Evolutionary conservation across 495 filamentous ascomycete genomes (phyloP), one percentile per base, ranked within the genome.

Genomic region (Neurospora tetrasperma): DNA sequence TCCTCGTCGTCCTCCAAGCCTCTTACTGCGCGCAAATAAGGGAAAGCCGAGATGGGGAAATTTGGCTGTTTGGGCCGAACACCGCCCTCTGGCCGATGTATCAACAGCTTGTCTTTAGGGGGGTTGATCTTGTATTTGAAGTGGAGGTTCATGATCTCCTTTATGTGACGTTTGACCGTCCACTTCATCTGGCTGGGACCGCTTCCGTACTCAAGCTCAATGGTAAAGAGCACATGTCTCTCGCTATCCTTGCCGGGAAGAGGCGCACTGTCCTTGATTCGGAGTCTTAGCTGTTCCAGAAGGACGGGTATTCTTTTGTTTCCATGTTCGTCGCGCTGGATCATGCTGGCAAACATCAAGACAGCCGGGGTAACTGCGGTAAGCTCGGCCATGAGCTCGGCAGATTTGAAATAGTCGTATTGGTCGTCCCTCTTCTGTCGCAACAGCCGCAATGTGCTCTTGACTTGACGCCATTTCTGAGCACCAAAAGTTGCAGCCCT

Each of bases 101-200:
- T 77, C 20, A 90, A 88, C 73, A 94, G 91, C 75, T 91, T 94
- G 72, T 97, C 92, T 72, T 91, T 94, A 46, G 89, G 88, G 42
- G 92, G 86, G 68, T 93, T 90, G 69, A 97, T 80, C 76, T 94
- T 96, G 85, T 98, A 99, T 76, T 95, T 92, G 74, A 92, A 85
- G 80, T 99, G 96, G 6, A 99, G 85, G 77, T 97, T 97, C 74
- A 93, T 87, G 78, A 99, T 97, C 76, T 99, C 96, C 75, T 89
- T 87, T 71, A 98, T 85, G 35, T 92, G 91, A 35, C 96, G 88
- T 75, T 93, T 90, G 72, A 99, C 94, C 69, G 93, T 90, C 96
- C 96, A 99, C 76, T 94, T 94, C 96, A 99, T 98, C 70, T 96
- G 87, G 38, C 94, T 97, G 72, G 95, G 88, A 4, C 96, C 96